Conservation (phyloP, 1,284 basidiomycete species). For the Porogramme epimiltina region DNA sequence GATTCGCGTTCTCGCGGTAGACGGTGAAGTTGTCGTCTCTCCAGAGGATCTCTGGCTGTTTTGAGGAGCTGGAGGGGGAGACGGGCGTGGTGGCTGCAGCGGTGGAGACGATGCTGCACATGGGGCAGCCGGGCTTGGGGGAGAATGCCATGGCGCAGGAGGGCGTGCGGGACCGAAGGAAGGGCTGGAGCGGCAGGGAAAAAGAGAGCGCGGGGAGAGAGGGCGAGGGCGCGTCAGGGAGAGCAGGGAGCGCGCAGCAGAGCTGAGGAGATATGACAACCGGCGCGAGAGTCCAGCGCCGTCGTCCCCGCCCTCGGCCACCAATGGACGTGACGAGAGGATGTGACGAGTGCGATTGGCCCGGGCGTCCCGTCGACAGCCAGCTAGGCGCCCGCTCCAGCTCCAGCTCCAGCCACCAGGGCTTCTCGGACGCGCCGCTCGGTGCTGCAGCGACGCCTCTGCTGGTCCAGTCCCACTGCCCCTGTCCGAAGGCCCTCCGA, state of each 20-base stretch:
- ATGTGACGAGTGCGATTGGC: too few relatives aligned
- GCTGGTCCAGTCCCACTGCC: too few relatives aligned
- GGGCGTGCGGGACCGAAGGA: not conserved
- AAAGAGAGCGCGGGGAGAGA: not conserved
- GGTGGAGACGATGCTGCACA: constrained; percentile 71
- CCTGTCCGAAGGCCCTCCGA: too few relatives aligned
- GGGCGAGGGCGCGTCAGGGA: not conserved
- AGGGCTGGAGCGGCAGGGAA: not conserved
- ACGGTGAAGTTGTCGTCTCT: constrained; percentile 74
- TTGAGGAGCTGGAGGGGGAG: constrained; percentile 44
- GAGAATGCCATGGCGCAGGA: constrained; percentile 50
- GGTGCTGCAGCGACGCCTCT: too few relatives aligned
- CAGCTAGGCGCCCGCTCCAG: too few relatives aligned
- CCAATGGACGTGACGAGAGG: too few relatives aligned
- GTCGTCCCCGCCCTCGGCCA: too few relatives aligned
- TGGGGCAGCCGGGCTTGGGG: constrained; percentile 67
- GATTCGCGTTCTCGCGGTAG: constrained; percentile 66
- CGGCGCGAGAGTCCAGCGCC: not conserved
- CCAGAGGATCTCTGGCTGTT: constrained; percentile 64
- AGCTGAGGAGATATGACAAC: not conserved
- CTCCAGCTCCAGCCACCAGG: too few relatives aligned
- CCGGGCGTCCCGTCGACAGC: too few relatives aligned
- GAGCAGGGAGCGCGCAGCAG: not conserved
- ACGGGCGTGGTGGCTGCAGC: constrained; percentile 47
- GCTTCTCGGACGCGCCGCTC: too few relatives aligned